Evolutionary conservation across 1,284 basidiomycete species (phyloP), one percentile per base, ranked within the genome.

Genomic region (Leccinum pachyderme): DNA sequence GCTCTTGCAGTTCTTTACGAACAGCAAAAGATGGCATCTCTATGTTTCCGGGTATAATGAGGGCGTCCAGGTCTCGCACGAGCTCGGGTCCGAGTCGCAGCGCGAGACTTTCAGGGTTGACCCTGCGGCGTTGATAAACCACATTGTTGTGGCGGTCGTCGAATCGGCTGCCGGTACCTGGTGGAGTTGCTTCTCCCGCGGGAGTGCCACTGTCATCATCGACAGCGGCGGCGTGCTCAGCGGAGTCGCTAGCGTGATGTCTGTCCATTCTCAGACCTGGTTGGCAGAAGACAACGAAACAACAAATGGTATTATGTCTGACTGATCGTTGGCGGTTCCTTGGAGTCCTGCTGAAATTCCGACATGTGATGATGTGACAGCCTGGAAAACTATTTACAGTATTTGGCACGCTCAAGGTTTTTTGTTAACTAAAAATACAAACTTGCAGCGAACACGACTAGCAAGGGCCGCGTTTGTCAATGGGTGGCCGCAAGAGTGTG

Each of bases 371-470:
- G 29, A 18, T 35, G 18, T 22, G 44, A 28, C n/a, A 7, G 33
- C 44, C 5, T 43, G 25, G 9, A 24, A 27, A 25, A 41, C 24
- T 27, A 24, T 43, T 31, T 18, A 25, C 41, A 25, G 18, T 18
- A 15, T 12, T 22, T 31, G 27, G 28, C 37, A 41, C 2, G 37
- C 24, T 12, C 28, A 18, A 18, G 18, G 18, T 18, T 11, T 25
- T 32, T 8, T 27, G 48, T 48, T 24, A 47, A 60, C 24, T 83
- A 93, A 74, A 93, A 91, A 77, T 93, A 93, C 80, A 93, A 67
- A 70, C 90, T 92, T 25, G 90, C 91, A 25, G 89, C 89, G 68
- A 91, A 93, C 49, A 93, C 87, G 70, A 93, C 90, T 92, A 61
- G 5, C 47, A 33, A 50, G 35, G 22, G 18, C 28, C 46, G 29